phyloP scores from a whole-genome alignment of 768 basidiomycete species.

The Lactarius sanguifluus region DNA sequence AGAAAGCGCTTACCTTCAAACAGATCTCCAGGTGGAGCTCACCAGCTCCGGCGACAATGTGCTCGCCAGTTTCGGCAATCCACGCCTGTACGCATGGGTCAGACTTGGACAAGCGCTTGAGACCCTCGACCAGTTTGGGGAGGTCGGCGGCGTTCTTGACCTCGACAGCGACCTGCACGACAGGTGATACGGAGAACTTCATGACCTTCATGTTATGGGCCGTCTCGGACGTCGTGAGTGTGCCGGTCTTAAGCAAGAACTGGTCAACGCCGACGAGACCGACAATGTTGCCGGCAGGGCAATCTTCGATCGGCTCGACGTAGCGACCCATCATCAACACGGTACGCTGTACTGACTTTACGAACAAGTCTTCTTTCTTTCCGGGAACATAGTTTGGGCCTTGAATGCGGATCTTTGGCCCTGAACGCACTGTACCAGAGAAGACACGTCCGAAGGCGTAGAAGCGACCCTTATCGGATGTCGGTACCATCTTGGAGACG shows the following conservation, averaged over 20 bases:
- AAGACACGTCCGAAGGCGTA: conserved; percentile 99
- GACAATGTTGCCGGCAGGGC: conserved; percentile 97
- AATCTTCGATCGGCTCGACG: conserved; percentile 98
- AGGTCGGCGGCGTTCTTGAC: conserved; percentile 99
- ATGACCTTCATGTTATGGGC: conserved; percentile 99
- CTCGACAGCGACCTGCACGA: conserved; percentile 98
- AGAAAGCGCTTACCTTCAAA: conserved; percentile 68
- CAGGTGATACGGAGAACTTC: conserved; percentile 99
- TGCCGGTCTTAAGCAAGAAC: conserved; percentile 99
- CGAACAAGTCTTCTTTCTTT: conserved; percentile 96
- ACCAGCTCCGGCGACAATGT: conserved; percentile 99
- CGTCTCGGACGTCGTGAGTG: conserved; percentile 95
- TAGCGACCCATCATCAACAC: conserved; percentile 99
- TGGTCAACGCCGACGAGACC: conserved; percentile 99
- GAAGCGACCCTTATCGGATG: conserved; percentile 99
- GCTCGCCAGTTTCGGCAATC: conserved; percentile 91
- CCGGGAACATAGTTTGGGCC: conserved; percentile 98
- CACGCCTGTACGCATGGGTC: conserved; percentile 98
- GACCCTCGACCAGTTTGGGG: conserved; percentile 99
- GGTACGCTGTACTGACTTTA: conserved; percentile 98
- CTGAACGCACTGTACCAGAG: conserved; percentile 94
- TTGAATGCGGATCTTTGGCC: conserved; percentile 99
- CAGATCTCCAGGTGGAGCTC: conserved; percentile 99
- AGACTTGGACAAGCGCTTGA: conserved; percentile 99
- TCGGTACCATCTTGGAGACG: conserved; percentile 99